These are phyloP conservation scores for Fraxinus excelsior DNA, from an alignment of 257 asterid species.

Conservation along the genomic window DNA sequence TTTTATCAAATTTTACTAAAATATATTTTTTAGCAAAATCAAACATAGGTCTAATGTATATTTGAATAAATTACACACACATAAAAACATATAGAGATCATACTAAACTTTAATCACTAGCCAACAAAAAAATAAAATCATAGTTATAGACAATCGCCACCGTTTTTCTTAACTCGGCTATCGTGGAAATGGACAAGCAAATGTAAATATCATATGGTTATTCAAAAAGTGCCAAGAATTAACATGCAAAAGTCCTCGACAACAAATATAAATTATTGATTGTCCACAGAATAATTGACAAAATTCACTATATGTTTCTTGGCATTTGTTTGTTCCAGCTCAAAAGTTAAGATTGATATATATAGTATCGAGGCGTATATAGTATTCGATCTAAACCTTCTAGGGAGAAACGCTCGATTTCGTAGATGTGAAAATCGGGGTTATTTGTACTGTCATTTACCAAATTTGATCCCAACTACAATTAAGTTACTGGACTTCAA, in stretches of 20 bases:
- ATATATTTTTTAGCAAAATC: too few relatives aligned
- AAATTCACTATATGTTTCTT: background rate
- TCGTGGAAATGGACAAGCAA: background rate
- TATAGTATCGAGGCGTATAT: background rate
- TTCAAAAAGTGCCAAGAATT: background rate
- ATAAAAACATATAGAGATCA: background rate
- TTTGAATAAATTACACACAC: too few relatives aligned
- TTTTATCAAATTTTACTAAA: too few relatives aligned
- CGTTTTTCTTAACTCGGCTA: too few relatives aligned
- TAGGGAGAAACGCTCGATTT: background rate
- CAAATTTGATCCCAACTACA: background rate
- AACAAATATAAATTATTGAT: background rate
- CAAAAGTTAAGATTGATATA: background rate
- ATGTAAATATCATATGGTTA: background rate
- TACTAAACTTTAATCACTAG: background rate
- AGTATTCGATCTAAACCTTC: background rate
- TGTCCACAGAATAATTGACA: background rate
- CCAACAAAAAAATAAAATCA: background rate
- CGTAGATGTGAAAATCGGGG: too few relatives aligned
- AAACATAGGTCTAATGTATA: too few relatives aligned
- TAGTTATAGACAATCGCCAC: background rate
- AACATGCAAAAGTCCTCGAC: background rate
- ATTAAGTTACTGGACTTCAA: too few relatives aligned
- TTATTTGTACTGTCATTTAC: too few relatives aligned
- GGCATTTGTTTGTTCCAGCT: background rate